A percentile compares a stretch with the other conserved stretches of the same genome.
These are phyloP conservation scores for Colletotrichum neosansevieriae DNA, from an alignment of 2,329 filamentous ascomycete species.

Conservation along the genomic window DNA sequence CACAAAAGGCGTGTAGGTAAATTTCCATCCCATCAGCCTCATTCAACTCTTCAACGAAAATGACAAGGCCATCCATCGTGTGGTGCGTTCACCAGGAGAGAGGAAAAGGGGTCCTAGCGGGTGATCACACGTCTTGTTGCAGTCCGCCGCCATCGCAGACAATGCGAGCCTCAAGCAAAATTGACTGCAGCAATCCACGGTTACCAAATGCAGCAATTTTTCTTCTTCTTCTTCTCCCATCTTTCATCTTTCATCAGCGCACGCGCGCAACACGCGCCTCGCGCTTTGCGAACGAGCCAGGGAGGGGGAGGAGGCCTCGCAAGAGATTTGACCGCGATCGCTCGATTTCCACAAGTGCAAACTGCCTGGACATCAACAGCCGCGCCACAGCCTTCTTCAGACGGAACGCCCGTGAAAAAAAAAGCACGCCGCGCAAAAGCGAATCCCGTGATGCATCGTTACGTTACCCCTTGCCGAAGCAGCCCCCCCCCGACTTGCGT, in stretches of 20 bases:
- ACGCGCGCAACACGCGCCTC: slow-evolving; percentile 5
- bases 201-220: not conserved
- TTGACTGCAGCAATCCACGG: too few relatives aligned
- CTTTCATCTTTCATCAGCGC: not conserved
- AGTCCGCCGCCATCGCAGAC: not conserved
- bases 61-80: not conserved
- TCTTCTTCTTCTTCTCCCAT: too few relatives aligned
- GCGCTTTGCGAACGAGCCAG: not conserved
- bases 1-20: not conserved
- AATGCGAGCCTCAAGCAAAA: not conserved
- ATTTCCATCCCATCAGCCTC: not conserved
- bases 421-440: too few relatives aligned
- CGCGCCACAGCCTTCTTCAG: too few relatives aligned
- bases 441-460: too few relatives aligned
- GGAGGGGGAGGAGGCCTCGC: not conserved
- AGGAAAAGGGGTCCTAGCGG: not conserved
- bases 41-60: not conserved
- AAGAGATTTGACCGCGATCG: not conserved
- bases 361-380: too few relatives aligned
- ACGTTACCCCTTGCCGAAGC: too few relatives aligned
- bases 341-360: not conserved
- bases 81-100: too few relatives aligned
- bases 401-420: too few relatives aligned
- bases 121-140: slow-evolving; percentile 15
- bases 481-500: too few relatives aligned